Evolutionary conservation across 148 eudicot species (phyloP).

Genomic region (Rhododendron ovatum): DNA sequence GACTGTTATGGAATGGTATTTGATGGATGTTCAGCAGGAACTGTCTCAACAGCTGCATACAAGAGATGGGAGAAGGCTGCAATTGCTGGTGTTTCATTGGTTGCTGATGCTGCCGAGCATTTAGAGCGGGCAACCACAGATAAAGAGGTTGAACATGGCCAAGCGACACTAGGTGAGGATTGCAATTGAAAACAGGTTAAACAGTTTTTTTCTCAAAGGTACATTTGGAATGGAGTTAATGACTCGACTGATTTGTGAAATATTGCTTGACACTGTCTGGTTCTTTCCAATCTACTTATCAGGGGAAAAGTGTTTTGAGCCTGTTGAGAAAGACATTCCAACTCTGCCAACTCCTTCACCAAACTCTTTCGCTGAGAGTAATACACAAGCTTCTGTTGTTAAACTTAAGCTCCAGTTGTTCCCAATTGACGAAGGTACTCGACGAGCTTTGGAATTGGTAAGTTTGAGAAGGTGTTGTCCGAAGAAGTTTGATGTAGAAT

Average conservation of each 20-base stretch:
- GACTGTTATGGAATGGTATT: constrained; percentile 1
- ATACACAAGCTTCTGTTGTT: constrained; percentile 31
- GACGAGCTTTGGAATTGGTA: constrained; percentile 83
- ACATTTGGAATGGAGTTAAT: constrained; percentile 5
- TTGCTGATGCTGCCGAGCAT: constrained; percentile 99
- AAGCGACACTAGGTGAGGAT: constrained; percentile 34
- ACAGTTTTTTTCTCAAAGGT: constrained; percentile 19
- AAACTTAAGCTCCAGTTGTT: constrained; percentile 91
- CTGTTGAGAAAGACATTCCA: constrained; percentile 30
- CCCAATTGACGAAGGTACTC: constrained; percentile 80
- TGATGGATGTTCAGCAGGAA: constrained; percentile 32
- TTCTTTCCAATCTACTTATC: constrained; percentile 18
- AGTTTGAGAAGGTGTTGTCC: constrained; percentile 4
- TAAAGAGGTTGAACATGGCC: constrained; percentile 37
- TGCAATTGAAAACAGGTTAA: constrained; percentile 2
- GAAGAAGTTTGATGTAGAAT: neutral
- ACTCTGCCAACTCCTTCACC: constrained; percentile 27
- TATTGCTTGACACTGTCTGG: constrained; percentile 8
- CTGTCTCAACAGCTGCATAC: constrained; percentile 57
- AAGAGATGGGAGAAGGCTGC: constrained; percentile 99
- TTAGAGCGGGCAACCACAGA: constrained; percentile 67
- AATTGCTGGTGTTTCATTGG: constrained; percentile 95
- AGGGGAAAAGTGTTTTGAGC: constrained; percentile 41
- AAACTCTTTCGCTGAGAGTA: constrained; percentile 26
- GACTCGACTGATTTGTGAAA: constrained; percentile 4